A percentile compares a stretch with the other conserved stretches of the same genome.
Conservation (phyloP, 805 yeast species). For the Cyberlindnera suaveolens region DNA sequence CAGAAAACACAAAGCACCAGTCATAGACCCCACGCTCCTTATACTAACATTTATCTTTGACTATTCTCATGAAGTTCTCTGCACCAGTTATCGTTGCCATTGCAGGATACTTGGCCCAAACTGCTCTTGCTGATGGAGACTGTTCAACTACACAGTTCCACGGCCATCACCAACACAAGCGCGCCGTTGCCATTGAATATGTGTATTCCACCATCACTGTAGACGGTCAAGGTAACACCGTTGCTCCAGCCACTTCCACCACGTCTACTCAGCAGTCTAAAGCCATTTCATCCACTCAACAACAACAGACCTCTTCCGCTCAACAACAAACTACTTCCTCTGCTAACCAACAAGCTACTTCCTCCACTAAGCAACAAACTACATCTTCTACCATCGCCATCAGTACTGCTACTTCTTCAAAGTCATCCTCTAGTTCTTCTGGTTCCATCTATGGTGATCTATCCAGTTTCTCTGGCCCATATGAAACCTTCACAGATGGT, state of each 20-base stretch:
- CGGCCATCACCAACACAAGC: slow-evolving; percentile 43
- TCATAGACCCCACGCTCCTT: no score
- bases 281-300: slow-evolving; percentile 16
- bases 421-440: slow-evolving; percentile 24
- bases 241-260: slow-evolving; percentile 20
- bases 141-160: slow-evolving; percentile 20
- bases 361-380: slow-evolving; percentile 16
- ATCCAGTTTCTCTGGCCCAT: slow-evolving; percentile 48
- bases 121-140: slow-evolving; percentile 11
- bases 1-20: no score
- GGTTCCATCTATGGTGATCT: slow-evolving; percentile 50
- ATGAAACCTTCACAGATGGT: slow-evolving; percentile 64
- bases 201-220: slow-evolving; percentile 51
- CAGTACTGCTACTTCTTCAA: slow-evolving; percentile 21
- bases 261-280: slow-evolving; percentile 18
- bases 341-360: slow-evolving; percentile 14
- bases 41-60: no score
- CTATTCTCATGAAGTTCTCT: slow-evolving; percentile 11
- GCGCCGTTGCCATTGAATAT: slow-evolving; percentile 46
- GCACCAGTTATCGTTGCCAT: slow-evolving; percentile 8
- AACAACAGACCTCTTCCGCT: slow-evolving; percentile 12
- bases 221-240: slow-evolving; percentile 40
- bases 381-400: slow-evolving; percentile 14
- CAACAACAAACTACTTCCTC: slow-evolving; percentile 12
- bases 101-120: slow-evolving; percentile 7